Base-by-base conservation (phyloP, 495 filamentous ascomycete genomes). In the Aspergillus avenaceus region DNA sequence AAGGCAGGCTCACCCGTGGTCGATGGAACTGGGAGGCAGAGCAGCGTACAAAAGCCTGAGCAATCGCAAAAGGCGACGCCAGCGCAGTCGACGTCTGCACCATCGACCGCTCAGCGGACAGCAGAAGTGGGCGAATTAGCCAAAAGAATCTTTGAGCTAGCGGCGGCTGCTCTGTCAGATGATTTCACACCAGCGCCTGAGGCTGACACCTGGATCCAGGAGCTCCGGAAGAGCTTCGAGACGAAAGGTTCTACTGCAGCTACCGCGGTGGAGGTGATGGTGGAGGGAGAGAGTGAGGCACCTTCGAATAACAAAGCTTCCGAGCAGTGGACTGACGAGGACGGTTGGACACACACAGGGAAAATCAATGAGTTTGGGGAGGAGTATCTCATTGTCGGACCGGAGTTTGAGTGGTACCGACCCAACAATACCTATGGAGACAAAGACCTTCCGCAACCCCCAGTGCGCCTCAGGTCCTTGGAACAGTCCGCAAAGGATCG, bases 291-390 rank as follows among this genome's bases (percentile, higher is more conserved):
- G 13, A 52, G 45, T 55, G 56, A 13, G 45, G 50, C 49, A 45
- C 34, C 51, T 22, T 42, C 60, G 37, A 56, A 45, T 42, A 54
- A 65, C 14, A 54, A 57, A 22, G 41, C 21, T 29, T 49, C 61
- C 12, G 28, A 50, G 0, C 55, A 58, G 9, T 49, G 54, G 25
- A 55, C 62, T 31, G 58, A 62, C 26, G 42, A 50, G 21, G 63
- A 68, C 37, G 66, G 65, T 24, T 74, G 70, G 71, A 43, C 38
- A 18, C 28, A 64, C 11, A 66, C 70, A 46, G 73, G 71, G 11
- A 54, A 59, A 18, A 48, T 55, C 28, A 76, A 72, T 29, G 23
- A 62, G 12, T 46, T 49, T 22, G 70, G 59, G 24, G 73, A 76
- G 48, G 69, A 72, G 43, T 32, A 62, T 22, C 23, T 71, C 12